phyloP scores from a whole-genome alignment of 1,284 basidiomycete genomes.

The Malassezia slooffiae region DNA sequence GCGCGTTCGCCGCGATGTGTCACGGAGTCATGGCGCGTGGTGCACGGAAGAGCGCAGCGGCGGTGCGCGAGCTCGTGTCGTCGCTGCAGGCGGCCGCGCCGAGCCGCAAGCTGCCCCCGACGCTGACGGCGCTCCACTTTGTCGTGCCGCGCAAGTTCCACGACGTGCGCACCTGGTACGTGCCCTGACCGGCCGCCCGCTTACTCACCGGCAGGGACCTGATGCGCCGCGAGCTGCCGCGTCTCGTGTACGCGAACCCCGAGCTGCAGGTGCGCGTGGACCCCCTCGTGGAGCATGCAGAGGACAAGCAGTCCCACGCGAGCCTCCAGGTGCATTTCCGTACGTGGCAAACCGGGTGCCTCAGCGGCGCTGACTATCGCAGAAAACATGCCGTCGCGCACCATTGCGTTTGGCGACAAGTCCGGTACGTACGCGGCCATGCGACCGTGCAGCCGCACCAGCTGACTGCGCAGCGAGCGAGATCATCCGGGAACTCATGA shows the following conservation, averaged over 20 bases:
- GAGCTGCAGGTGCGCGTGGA: conserved; percentile 4
- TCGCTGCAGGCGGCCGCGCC: conserved; percentile 7
- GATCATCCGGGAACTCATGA: conserved; percentile 7
- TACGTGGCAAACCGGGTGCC: background rate
- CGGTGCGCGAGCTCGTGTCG: conserved; percentile 1
- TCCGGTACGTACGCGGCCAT: background rate
- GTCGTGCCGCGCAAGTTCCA: conserved; percentile 6
- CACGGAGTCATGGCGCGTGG: conserved; percentile 4
- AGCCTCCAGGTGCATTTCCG: conserved; percentile 4
- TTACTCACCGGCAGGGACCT: conserved; percentile 6
- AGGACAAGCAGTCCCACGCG: background rate
- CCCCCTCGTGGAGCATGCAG: background rate
- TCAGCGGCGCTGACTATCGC: too few relatives aligned
- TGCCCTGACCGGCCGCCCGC: background rate
- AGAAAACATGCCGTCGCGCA: conserved; percentile 13
- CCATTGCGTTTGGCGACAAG: conserved; percentile 14
- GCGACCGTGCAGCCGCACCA: too few relatives aligned
- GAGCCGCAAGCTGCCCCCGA: conserved; percentile 2
- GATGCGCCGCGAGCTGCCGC: conserved; percentile 11
- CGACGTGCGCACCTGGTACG: conserved; percentile 9
- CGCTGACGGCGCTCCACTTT: conserved; percentile 1
- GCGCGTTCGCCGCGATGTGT: too few relatives aligned
- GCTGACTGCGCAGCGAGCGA: background rate
- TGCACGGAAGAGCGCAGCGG: background rate
- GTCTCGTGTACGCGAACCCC: conserved; percentile 13